Evolutionary conservation across 148 eudicot genomes (phyloP).

Genomic region (Persicaria tinctoria): DNA sequence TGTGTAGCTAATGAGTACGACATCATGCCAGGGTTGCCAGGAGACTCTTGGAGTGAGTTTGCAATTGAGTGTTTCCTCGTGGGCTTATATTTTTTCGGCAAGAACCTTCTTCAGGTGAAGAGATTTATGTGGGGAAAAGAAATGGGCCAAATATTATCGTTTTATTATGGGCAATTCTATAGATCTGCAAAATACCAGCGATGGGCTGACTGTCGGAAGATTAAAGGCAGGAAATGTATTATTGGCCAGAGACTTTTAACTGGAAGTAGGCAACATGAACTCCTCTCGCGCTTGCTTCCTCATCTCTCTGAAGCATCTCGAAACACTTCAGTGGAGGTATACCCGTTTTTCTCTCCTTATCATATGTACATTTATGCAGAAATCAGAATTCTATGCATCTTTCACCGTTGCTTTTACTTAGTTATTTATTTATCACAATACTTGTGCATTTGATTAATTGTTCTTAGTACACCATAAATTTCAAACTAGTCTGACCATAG

Average conservation of each 20-base stretch:
- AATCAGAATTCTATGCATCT: background rate
- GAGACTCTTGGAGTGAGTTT: conserved; percentile 22
- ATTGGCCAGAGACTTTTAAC: conserved; percentile 38
- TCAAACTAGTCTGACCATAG: background rate
- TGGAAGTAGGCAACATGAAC: conserved; percentile 51
- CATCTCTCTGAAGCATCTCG: conserved; percentile 36
- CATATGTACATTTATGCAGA: background rate
- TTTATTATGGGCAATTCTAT: conserved; percentile 46
- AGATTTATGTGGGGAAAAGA: conserved; percentile 23
- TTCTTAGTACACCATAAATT: background rate
- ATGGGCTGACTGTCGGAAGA: conserved; percentile 46
- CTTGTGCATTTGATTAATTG: background rate
- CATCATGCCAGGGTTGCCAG: conserved; percentile 32
- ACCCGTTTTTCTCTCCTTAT: background rate
- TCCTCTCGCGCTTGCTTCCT: conserved; percentile 40
- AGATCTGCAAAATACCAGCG: conserved; percentile 30
- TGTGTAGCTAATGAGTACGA: conserved; percentile 12
- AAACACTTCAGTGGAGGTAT: conserved; percentile 41
- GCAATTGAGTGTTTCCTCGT: conserved; percentile 21
- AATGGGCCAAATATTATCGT: conserved; percentile 35
- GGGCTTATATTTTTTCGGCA: conserved; percentile 22
- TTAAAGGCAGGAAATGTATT: conserved; percentile 32
- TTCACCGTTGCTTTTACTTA: background rate
- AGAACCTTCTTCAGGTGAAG: conserved; percentile 21
- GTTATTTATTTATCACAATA: background rate